Conservation (phyloP, 2,329 filamentous ascomycete genomes). For the Parasarocladium wereldwijsianum region DNA sequence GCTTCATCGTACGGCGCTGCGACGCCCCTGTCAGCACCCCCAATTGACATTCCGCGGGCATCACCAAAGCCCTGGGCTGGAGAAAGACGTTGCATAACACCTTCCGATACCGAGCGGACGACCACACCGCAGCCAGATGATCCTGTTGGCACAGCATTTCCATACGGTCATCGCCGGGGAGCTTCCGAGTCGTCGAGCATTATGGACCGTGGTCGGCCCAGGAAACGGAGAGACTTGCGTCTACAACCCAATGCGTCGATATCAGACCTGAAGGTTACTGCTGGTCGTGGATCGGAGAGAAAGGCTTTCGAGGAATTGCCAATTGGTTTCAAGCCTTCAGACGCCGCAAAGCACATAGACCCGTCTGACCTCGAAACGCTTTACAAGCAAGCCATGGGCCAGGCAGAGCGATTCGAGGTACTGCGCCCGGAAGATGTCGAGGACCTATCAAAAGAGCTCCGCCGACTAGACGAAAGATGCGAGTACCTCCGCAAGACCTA, state of each 20-base stretch:
- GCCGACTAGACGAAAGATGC: conserved; percentile 60
- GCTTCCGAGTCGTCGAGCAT: conserved; percentile 43
- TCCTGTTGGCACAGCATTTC: conserved; percentile 8
- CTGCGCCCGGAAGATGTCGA: conserved; percentile 48
- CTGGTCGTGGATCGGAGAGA: conserved; percentile 29
- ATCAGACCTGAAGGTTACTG: conserved; percentile 2
- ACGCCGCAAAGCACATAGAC: conserved; percentile 34
- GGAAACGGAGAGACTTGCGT: too few species aligned
- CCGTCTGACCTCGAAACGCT: conserved; percentile 33
- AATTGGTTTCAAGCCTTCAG: conserved; percentile 36
- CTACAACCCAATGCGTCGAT: conserved; percentile 3
- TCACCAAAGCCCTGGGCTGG: conserved; percentile 32
- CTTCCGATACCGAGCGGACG: conserved; percentile 9
- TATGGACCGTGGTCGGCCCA: conserved; percentile 47
- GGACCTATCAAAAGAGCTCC: conserved; percentile 56
- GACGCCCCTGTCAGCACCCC: conserved; percentile 33
- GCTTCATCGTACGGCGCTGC: conserved; percentile 21
- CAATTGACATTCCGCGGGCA: conserved; percentile 21
- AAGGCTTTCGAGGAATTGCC: conserved; percentile 47
- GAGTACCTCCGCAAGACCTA: conserved; percentile 68
- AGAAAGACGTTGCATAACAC: conserved; percentile 18
- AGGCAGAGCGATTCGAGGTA: conserved; percentile 51
- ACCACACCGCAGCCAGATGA: conserved; percentile 19
- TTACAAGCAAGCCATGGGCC: conserved; percentile 45
- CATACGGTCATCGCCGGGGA: conserved; percentile 30